Percentiles rank a stretch among this genome's conserved stretches.
These are phyloP conservation scores for Cystofilobasidium ferigula DNA, from an alignment of 768 basidiomycete species.

Conservation along the genomic window DNA sequence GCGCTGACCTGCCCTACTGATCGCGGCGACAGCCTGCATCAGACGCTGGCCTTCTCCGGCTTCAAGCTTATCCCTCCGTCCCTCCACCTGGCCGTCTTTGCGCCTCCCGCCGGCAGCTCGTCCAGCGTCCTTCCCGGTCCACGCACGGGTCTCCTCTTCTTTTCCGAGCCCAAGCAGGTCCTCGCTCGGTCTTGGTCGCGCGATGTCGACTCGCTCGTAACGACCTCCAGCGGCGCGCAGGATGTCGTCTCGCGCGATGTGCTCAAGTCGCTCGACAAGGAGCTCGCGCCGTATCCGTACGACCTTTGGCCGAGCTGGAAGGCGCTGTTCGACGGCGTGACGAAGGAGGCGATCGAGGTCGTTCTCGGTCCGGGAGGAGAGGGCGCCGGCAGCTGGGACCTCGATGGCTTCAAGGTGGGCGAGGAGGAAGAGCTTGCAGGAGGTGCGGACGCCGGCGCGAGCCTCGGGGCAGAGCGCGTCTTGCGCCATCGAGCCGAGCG, in stretches of 20 bases:
- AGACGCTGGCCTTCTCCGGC: conserved; percentile 14
- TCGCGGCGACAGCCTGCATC: conserved; percentile 3
- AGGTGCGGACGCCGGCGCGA: neutral
- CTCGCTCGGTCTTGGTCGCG: conserved; percentile 6
- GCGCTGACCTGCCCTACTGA: too few relatives aligned
- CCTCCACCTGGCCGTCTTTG: conserved; percentile 11
- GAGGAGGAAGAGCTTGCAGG: conserved; percentile 7
- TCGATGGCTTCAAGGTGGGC: conserved; percentile 23
- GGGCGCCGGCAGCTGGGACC: conserved; percentile 8
- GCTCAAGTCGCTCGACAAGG: conserved; percentile 19
- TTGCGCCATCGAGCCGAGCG: conserved; percentile 12
- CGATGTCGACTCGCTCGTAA: neutral
- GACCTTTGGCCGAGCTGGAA: conserved; percentile 9
- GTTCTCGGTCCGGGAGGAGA: neutral
- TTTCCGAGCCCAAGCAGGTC: conserved; percentile 10
- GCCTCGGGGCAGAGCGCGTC: conserved; percentile 17
- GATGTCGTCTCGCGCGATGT: neutral
- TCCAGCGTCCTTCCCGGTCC: neutral
- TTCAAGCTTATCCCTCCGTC: conserved; percentile 21
- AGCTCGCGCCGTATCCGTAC: conserved; percentile 23
- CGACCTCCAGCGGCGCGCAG: neutral
- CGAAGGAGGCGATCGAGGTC: neutral
- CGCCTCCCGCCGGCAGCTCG: conserved; percentile 5
- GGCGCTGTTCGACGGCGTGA: conserved; percentile 4
- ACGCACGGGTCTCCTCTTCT: conserved; percentile 14